Evolutionary conservation across 2,329 filamentous ascomycete species (phyloP).

Genomic region (Nothophoma quercina): DNA sequence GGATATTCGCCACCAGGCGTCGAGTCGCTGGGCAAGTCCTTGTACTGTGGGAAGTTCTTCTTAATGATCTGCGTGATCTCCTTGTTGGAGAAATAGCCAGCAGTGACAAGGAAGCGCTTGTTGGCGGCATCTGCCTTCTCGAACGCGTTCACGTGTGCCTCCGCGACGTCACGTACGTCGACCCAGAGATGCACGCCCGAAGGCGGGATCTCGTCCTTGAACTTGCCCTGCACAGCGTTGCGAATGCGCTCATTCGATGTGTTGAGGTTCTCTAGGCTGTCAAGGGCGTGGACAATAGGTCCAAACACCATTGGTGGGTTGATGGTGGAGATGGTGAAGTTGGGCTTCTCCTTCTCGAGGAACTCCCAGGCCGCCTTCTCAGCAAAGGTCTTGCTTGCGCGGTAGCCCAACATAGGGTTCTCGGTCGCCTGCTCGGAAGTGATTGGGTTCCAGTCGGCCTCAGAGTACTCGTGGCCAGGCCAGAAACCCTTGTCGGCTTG

Average conservation of each 20-base stretch:
- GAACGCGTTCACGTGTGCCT: slow-evolving; percentile 67
- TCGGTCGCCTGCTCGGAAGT: slow-evolving; percentile 58
- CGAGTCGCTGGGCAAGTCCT: slow-evolving; percentile 56
- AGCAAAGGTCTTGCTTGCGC: slow-evolving; percentile 69
- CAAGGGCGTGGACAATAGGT: slow-evolving; percentile 65
- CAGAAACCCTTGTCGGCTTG: slow-evolving; percentile 61
- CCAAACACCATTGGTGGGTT: slow-evolving; percentile 61
- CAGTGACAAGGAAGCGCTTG: slow-evolving; percentile 68
- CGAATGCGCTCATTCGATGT: slow-evolving; percentile 74
- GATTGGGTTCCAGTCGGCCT: slow-evolving; percentile 65
- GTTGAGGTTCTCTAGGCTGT: slow-evolving; percentile 70
- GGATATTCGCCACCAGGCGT: slow-evolving; percentile 56
- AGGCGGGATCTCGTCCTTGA: slow-evolving; percentile 64
- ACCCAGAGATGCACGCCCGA: slow-evolving; percentile 63
- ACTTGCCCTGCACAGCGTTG: slow-evolving; percentile 69
- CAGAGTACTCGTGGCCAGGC: slow-evolving; percentile 60
- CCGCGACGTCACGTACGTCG: slow-evolving; percentile 64
- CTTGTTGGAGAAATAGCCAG: slow-evolving; percentile 68
- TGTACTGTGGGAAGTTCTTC: slow-evolving; percentile 63
- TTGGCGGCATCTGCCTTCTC: slow-evolving; percentile 65
- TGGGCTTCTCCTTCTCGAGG: slow-evolving; percentile 59
- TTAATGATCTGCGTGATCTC: slow-evolving; percentile 64
- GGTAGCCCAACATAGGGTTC: slow-evolving; percentile 56
- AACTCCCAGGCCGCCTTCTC: slow-evolving; percentile 64
- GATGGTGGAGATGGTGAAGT: slow-evolving; percentile 58